Percentiles rank a stretch among this genome's conserved stretches.
phyloP scores from a whole-genome alignment of 805 yeast species.

The Groenewaldozyma salmanticensis region DNA sequence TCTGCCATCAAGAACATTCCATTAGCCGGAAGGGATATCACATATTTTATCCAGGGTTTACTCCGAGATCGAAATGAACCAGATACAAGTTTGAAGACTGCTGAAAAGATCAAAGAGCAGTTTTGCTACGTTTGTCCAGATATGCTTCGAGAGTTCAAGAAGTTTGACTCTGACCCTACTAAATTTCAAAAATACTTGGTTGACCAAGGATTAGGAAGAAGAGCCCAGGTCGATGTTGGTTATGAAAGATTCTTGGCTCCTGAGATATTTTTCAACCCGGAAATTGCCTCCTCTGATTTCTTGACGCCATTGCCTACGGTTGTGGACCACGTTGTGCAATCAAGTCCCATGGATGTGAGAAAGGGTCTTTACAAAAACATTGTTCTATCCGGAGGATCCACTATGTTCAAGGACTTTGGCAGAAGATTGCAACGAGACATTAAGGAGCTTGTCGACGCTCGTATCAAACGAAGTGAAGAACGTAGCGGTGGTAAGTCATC shows the following conservation, averaged over 20 bases:
- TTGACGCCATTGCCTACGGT: slow-evolving; percentile 93
- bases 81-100: slow-evolving; percentile 89
- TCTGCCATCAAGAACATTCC: slow-evolving; percentile 96
- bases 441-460: slow-evolving; percentile 74
- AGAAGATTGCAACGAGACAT: slow-evolving; percentile 95
- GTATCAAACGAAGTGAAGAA: slow-evolving; percentile 74
- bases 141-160: slow-evolving; percentile 90
- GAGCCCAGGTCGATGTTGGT: slow-evolving; percentile 79
- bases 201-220: slow-evolving; percentile 60
- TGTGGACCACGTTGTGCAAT: slow-evolving; percentile 90
- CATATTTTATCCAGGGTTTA: slow-evolving; percentile 83
- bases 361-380: slow-evolving; percentile 92
- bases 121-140: slow-evolving; percentile 97
- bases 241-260: slow-evolving; percentile 97
- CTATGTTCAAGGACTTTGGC: slow-evolving; percentile 98
- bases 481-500: slow-evolving; percentile 67
- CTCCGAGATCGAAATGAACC: slow-evolving; percentile 95
- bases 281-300: slow-evolving; percentile 90
- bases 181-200: slow-evolving; percentile 89
- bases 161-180: slow-evolving; percentile 80
- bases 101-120: slow-evolving; percentile 93
- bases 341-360: slow-evolving; percentile 96
- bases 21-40: slow-evolving; percentile 97
- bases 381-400: slow-evolving; percentile 94
- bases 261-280: slow-evolving; percentile 98